Conservation (phyloP, 805 yeast species). For the Kazachstania kunashirensis region DNA sequence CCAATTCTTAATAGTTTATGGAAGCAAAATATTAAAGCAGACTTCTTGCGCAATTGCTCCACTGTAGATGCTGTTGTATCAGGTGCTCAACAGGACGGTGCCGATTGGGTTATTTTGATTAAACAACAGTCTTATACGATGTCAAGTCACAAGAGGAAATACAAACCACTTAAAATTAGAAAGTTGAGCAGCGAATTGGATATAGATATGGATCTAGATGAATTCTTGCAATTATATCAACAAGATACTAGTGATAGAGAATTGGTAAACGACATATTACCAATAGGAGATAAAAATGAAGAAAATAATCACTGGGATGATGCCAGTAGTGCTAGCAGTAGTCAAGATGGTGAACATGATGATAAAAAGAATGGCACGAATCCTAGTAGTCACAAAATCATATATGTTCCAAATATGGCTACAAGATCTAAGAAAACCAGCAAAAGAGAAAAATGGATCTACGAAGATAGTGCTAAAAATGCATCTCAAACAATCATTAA, state of each 20-base stretch:
- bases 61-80: conserved; percentile 56
- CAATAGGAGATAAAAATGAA: conserved; percentile 16
- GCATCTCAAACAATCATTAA: conserved; percentile 48
- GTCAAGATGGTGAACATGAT: conserved; percentile 21
- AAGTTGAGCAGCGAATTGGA: conserved; percentile 55
- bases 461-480: conserved; percentile 62
- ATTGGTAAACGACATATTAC: conserved; percentile 7
- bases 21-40: conserved; percentile 73
- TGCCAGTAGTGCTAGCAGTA: conserved; percentile 21
- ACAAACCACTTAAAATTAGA: conserved; percentile 68
- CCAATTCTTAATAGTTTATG: conserved; percentile 59
- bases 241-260: conserved; percentile 20
- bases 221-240: conserved; percentile 41
- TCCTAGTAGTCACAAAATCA: conserved; percentile 40
- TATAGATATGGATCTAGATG: conserved; percentile 62
- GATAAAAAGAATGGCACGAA: conserved; percentile 11
- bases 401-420: conserved; percentile 69
- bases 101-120: conserved; percentile 66
- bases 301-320: conserved; percentile 26
- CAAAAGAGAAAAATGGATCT: conserved; percentile 65
- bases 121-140: conserved; percentile 46
- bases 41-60: conserved; percentile 40
- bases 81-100: conserved; percentile 59
- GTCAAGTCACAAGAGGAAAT: conserved; percentile 37
- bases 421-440: conserved; percentile 69